A percentile compares a stretch with the other conserved stretches of the same genome.
phyloP scores from a whole-genome alignment of 169 alveolate genomes.

The Toxoplasma gondii region DNA sequence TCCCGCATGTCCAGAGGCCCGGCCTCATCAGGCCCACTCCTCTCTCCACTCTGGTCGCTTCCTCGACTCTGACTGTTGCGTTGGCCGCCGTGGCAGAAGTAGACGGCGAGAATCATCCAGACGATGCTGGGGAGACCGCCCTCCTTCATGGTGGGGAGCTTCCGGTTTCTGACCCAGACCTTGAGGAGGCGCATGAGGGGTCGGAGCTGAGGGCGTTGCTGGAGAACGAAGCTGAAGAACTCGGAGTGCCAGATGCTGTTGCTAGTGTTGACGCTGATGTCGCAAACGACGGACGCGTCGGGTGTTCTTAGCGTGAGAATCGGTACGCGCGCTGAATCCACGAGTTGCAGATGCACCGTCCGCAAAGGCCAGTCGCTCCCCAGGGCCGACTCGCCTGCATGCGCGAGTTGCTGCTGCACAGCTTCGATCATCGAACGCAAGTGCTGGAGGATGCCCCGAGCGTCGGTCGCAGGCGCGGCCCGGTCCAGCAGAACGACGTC shows the following conservation, averaged over 20 bases:
- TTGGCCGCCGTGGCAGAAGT: conserved; percentile 54
- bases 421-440: conserved; percentile 72
- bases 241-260: conserved; percentile 88
- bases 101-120: conserved; percentile 86
- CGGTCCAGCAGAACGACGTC: conserved; percentile 77
- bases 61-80: neutral
- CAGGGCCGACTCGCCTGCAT: conserved; percentile 47
- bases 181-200: conserved; percentile 86
- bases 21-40: neutral
- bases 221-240: conserved; percentile 79
- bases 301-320: conserved; percentile 82
- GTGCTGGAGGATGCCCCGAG: conserved; percentile 74
- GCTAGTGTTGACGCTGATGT: conserved; percentile 86
- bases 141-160: conserved; percentile 88
- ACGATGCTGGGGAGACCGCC: conserved; percentile 92
- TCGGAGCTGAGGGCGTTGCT: conserved; percentile 82
- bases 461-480: conserved; percentile 59
- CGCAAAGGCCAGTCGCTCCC: conserved; percentile 66
- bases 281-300: conserved; percentile 83
- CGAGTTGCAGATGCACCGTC: conserved; percentile 79
- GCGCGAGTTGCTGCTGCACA: conserved; percentile 60
- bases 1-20: neutral
- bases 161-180: conserved; percentile 83
- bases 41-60: neutral
- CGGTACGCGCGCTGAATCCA: conserved; percentile 90